phyloP scores from a whole-genome alignment of 371 early-diverging fungal genomes.

The Saksenaea vasiformis region DNA sequence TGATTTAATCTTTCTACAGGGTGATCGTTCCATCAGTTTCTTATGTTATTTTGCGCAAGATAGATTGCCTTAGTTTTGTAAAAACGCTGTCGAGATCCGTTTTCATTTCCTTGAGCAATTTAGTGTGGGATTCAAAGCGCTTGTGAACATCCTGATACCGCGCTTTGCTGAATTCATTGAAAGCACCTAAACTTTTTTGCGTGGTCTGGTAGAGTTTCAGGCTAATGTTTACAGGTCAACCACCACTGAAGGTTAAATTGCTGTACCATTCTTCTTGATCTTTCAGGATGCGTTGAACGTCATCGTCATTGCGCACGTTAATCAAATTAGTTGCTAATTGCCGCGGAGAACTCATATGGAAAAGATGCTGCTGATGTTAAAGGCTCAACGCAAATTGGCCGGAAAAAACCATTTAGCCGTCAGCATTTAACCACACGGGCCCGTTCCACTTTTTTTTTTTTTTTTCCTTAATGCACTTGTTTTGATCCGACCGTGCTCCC shows the following conservation, averaged over 20 bases:
- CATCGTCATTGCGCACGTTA: not conserved
- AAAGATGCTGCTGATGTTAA: too few species aligned
- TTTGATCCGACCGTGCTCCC: too few species aligned
- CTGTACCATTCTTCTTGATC: not conserved
- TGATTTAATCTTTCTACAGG: constrained; percentile 30
- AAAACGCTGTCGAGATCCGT: constrained; percentile 45
- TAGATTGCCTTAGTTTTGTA: constrained; percentile 29
- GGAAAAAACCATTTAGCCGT: too few species aligned
- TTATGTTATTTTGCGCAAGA: not conserved
- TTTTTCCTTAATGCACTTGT: too few species aligned
- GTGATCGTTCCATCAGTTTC: not conserved
- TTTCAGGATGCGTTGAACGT: not conserved
- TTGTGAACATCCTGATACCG: constrained; percentile 45
- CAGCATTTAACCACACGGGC: too few species aligned
- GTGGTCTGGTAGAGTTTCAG: constrained; percentile 25
- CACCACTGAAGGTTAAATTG: not conserved
- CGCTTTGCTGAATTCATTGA: constrained; percentile 51
- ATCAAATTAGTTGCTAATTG: not conserved
- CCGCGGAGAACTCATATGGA: not conserved
- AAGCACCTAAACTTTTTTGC: constrained; percentile 36
- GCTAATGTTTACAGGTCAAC: constrained; percentile 12
- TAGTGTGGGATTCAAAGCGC: constrained; percentile 46
- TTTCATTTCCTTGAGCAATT: constrained; percentile 40
- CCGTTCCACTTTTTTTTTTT: too few species aligned
- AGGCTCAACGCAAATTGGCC: too few species aligned